Base-by-base conservation (phyloP, 2,329 filamentous ascomycete genomes). In the Gremmenia infestans region DNA sequence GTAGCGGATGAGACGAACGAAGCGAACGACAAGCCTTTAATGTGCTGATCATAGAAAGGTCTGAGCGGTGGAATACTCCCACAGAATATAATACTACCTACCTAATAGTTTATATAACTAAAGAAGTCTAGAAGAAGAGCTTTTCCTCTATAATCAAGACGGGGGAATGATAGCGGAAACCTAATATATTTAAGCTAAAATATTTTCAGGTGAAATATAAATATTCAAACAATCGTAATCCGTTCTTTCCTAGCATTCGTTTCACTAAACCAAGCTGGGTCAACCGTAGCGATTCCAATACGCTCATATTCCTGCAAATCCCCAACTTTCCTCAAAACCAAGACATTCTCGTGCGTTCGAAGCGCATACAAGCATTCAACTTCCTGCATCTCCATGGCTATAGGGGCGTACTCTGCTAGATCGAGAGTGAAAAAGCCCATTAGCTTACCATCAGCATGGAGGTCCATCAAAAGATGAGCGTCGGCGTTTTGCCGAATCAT, bases 61-160 rank as follows among this genome's bases (percentile, higher is more conserved):
- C 48, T 53, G n/a, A 56, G 50, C 11, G 49, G 50, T 12, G 54
- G 54, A n/a, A 56, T 48, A 22, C 42, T 48, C n/a, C 54, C 54
- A 25, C 50, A 53, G 4, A 56, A 25, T n/a, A 56, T 56, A 12
- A 53, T 53, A n/a, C n/a, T n/a, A n/a, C n/a, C 19, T 19, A 19
- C 2, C 19, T 19, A 19, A 19, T 19, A 19, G 19, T 1, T 19
- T 19, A 19, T 19, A 19, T 22, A 22, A 22, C 22, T 22, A 22
- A 22, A 22, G 4, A 22, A 22, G 22, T 22, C 22, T 22, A 22
- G 22, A 22, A 22, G 22, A 22, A 22, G 22, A 22, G 22, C 22
- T 22, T 2, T 22, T 22, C 22, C 22, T 50, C 39, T 17, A 50
- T 36, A 25, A 7, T 28, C 22, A 19, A 15, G 25, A 14, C 9